Base-by-base conservation (phyloP, 129 eudicot genomes). In the Rutidosis leptorrhynchoides region DNA sequence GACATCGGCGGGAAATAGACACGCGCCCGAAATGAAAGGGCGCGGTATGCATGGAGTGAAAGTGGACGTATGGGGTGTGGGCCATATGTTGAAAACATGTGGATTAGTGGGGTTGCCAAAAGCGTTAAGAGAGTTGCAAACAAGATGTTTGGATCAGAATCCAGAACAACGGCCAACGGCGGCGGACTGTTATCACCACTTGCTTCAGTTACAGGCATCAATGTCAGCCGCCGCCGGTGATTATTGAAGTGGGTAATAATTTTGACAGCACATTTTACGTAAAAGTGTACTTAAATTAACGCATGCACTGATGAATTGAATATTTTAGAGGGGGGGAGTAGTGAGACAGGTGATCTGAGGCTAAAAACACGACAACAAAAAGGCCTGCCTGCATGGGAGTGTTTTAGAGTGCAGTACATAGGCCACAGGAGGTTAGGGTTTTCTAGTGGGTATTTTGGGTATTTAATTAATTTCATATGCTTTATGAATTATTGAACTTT, bases 101-200 rank as follows among this genome's bases (percentile, higher is more conserved):
- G 96, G 93, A 70, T 24, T 82, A 24, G 81, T 76, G 67, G 84
- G 85, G 19, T 56, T 82, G 48, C 89, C 91, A 0, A 85, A 80
- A 63, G 65, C 77, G 66, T 64, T 88, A 35, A 85, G 82, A 19
- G 96, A 88, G 67, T 69, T 88, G 85, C 93, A 88, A 73, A 83
- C 71, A n/a, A 73, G 87, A 73, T 88, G 96, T 67, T 49, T 85
- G 83, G 96, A 85, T 55, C 83, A 64, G n/a, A 88, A 85, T 78
- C 87, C 96, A 9, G 96, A 88, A 69, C 89, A 80, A 51, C 81
- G 96, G 55, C 96, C 96, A 10, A 85, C 96, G 81, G 96, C 96
- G 76, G 96, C 96, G 59, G 96, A 88, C 81, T 88, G 96, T 68
- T 88, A 88, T 19, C 93, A 79, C 78, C 96, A 88, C 81, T 82